phyloP scores from a whole-genome alignment of 2,329 filamentous ascomycete genomes.

The Coniochaeta sp. region DNA sequence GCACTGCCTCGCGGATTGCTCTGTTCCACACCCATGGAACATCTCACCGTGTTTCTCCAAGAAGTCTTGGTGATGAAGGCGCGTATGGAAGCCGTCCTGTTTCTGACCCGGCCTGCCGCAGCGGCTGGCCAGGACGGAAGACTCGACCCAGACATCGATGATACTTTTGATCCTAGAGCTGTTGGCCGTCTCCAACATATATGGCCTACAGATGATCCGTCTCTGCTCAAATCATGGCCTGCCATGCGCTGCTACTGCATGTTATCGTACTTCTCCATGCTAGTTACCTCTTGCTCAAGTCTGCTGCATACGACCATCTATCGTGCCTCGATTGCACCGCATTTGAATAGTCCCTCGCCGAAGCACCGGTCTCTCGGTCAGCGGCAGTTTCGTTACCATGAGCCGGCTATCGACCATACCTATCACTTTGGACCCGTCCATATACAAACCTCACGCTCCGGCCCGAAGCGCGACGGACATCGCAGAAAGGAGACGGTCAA shows the following conservation, averaged over 20 bases:
- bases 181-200: neutral
- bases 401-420: neutral
- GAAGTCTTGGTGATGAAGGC: neutral
- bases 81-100: neutral
- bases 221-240: neutral
- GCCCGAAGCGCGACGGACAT: neutral
- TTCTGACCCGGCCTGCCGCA: neutral
- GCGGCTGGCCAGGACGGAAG: neutral
- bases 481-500: neutral
- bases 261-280: neutral
- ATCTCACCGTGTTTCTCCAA: neutral
- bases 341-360: neutral
- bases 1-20: neutral
- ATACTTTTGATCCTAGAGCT: neutral
- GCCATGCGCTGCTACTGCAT: neutral
- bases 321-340: neutral
- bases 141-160: neutral
- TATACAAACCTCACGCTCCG: neutral
- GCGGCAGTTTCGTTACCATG: neutral
- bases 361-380: neutral
- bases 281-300: neutral
- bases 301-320: neutral
- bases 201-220: neutral
- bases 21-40: neutral
- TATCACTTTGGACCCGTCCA: neutral